phyloP scores from a whole-genome alignment of 2,329 filamentous ascomycete genomes.

The Calonectria pseudoreteaudii region DNA sequence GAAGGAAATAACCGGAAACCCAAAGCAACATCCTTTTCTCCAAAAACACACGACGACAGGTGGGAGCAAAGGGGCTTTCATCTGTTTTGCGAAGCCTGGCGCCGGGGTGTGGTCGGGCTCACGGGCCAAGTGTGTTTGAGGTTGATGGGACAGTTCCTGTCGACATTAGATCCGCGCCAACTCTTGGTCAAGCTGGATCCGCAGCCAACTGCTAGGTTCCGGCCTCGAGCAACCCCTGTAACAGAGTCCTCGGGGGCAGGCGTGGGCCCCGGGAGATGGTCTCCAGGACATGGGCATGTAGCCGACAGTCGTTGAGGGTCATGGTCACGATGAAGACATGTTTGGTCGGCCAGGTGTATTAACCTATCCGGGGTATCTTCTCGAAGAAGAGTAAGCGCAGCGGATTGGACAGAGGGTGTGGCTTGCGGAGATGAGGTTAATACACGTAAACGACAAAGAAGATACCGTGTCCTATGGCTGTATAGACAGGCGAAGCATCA shows the following conservation, averaged over 20 bases:
- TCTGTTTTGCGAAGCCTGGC: slow-evolving; percentile 20
- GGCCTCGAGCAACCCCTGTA: slow-evolving; percentile 34
- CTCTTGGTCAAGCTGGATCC: background rate
- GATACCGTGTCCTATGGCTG: background rate
- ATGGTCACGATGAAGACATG: background rate
- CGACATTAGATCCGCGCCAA: slow-evolving; percentile 30
- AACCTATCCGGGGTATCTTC: slow-evolving; percentile 1
- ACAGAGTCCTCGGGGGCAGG: slow-evolving; percentile 2
- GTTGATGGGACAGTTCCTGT: slow-evolving; percentile 58
- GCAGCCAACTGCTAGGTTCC: slow-evolving; percentile 8
- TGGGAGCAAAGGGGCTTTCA: slow-evolving; percentile 26
- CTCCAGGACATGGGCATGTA: slow-evolving; percentile 9
- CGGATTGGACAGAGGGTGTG: slow-evolving; percentile 3
- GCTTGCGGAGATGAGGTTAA: slow-evolving; percentile 21
- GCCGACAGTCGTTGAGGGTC: background rate
- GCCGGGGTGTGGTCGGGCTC: slow-evolving; percentile 19
- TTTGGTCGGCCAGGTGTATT: background rate
- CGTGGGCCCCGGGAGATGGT: slow-evolving; percentile 30
- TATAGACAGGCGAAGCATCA: slow-evolving; percentile 7
- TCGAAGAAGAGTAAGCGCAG: background rate
- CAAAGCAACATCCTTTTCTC: background rate
- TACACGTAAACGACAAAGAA: background rate
- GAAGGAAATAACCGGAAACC: background rate
- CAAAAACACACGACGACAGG: background rate
- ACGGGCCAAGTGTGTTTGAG: slow-evolving; percentile 59